Conservation (phyloP, 306 rosid species). For the Cucurbita ficifolia region DNA sequence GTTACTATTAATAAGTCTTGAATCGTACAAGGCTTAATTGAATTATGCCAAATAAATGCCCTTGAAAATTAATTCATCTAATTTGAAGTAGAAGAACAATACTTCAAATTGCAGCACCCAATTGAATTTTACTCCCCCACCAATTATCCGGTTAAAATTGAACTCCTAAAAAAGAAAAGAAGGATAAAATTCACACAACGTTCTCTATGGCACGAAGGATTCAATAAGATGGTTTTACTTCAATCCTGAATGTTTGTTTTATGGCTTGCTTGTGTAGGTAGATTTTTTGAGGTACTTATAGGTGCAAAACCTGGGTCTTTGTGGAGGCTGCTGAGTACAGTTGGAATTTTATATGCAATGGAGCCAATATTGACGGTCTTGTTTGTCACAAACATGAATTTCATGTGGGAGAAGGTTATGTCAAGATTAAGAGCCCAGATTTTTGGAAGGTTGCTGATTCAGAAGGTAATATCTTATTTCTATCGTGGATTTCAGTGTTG, state of each 20-base stretch:
- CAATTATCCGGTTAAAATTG: neutral
- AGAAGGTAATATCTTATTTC: conserved; percentile 36
- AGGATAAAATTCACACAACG: neutral
- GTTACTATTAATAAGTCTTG: too few relatives aligned
- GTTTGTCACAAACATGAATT: conserved; percentile 69
- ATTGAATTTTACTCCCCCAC: neutral
- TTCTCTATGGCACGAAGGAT: neutral
- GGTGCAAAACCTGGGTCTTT: conserved; percentile 76
- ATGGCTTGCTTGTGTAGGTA: conserved; percentile 30
- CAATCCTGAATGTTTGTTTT: neutral
- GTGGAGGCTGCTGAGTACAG: conserved; percentile 68
- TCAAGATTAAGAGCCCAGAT: conserved; percentile 78
- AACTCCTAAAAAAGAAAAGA: neutral
- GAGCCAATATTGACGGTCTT: conserved; percentile 77
- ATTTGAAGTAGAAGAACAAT: too few relatives aligned
- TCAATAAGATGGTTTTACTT: neutral
- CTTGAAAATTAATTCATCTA: too few relatives aligned
- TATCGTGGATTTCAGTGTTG: neutral
- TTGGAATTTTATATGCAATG: conserved; percentile 69
- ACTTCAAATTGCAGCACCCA: neutral
- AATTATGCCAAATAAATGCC: too few relatives aligned
- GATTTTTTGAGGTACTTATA: conserved; percentile 71
- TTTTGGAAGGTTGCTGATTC: conserved; percentile 73
- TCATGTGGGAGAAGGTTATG: conserved; percentile 90
- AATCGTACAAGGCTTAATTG: too few relatives aligned